Evolutionary conservation across 208 protist species (phyloP).

Genomic region (Porcisia hertigi): DNA sequence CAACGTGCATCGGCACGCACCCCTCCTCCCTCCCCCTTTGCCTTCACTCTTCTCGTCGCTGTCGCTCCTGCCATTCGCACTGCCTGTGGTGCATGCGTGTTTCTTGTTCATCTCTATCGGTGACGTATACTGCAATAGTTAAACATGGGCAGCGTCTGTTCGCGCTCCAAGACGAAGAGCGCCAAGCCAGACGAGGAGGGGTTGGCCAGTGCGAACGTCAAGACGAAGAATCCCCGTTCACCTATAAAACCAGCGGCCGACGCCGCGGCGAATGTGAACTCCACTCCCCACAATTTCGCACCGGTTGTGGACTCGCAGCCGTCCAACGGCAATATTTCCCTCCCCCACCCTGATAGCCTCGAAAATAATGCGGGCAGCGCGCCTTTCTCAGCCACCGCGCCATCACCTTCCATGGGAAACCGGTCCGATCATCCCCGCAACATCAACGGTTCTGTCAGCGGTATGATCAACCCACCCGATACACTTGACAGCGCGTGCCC

Average conservation of each 20-base stretch:
- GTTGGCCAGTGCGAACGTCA: background rate
- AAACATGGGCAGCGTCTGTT: slow-evolving; percentile 25
- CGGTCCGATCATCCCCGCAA: no score
- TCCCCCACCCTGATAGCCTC: no score
- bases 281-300: background rate
- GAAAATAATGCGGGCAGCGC: no score
- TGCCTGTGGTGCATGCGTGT: background rate
- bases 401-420: no score
- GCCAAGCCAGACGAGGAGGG: background rate
- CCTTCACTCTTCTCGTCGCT: background rate
- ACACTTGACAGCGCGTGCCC: background rate
- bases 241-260: background rate
- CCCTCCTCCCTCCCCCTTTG: background rate
- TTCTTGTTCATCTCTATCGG: background rate
- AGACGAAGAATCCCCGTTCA: background rate
- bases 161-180: slow-evolving; percentile 16
- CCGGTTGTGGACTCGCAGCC: no score
- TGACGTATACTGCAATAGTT: background rate
- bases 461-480: background rate
- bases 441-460: background rate
- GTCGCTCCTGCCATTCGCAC: background rate
- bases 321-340: no score
- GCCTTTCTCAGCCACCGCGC: no score
- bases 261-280: background rate
- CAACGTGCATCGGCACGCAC: background rate